Evolutionary conservation across 371 early-diverging fungal genomes (phyloP).

Genomic region (Mucor mucedo): DNA sequence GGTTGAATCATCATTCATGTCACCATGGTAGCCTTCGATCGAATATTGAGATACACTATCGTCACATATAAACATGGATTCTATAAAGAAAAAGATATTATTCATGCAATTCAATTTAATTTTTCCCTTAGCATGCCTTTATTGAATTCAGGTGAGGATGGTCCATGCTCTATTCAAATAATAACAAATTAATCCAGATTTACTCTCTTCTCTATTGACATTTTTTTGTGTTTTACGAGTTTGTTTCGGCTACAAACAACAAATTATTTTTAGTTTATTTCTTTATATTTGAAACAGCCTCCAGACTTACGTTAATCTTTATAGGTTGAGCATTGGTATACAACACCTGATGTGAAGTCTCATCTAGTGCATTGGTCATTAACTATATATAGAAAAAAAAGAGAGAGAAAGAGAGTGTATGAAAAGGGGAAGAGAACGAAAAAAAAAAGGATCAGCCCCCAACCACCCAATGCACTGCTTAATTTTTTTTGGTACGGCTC

Average conservation of each 20-base stretch:
- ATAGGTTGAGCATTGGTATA: not conserved
- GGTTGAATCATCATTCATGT: conserved; percentile 4
- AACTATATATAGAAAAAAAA: not conserved
- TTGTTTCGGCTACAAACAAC: not conserved
- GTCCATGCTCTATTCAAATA: too few relatives aligned
- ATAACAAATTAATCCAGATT: too few relatives aligned
- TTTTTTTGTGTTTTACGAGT: not conserved
- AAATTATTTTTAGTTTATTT: not conserved
- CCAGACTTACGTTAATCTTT: not conserved
- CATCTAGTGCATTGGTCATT: conserved; percentile 1
- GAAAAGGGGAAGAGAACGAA: not conserved
- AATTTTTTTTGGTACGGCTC: too few relatives aligned
- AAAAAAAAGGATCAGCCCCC: not conserved
- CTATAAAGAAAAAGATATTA: not conserved
- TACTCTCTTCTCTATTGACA: not conserved
- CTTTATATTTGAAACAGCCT: not conserved
- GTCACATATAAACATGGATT: not conserved
- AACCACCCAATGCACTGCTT: too few relatives aligned
- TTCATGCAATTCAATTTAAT: too few relatives aligned
- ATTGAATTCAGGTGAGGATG: too few relatives aligned
- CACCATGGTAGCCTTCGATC: conserved; percentile 1
- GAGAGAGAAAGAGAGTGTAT: not conserved
- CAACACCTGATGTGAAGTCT: not conserved
- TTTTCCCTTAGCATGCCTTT: too few relatives aligned
- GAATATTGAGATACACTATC: conserved; percentile 6